Base-by-base conservation (phyloP, 75 land plant genomes). In the Azolla pinnata region DNA sequence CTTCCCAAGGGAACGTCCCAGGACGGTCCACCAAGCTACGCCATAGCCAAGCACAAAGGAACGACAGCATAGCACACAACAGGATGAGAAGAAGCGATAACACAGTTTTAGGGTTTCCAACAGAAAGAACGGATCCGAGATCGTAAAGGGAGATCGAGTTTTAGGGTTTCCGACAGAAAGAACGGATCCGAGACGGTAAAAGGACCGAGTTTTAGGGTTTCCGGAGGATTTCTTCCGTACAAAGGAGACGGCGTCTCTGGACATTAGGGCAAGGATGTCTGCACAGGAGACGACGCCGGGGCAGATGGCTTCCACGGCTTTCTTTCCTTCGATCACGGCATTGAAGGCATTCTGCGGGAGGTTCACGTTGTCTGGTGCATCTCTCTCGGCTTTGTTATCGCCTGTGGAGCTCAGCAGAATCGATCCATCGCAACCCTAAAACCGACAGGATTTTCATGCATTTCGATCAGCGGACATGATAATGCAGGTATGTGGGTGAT, bases 321-420 rank as follows among this genome's bases (percentile, higher is more conserved):
- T 38, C 47, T 80, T 80, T n/a, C 76, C 83, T 14, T 49, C 64
- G 24, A 67, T 71, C 10, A 80, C 73, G 0, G 68, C 67, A 20
- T 72, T 57, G 66, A 72, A 80, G 1, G 75, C 75, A 31, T 61
- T 57, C 26, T 57, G 59, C 8, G 59, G 67, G 9, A 60, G 58
- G 53, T 67, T 57, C 20, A 16, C 17, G 62, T 72, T 80, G 19
- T 49, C 69, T 2, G 35, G 33, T 2, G 65, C 53, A 2, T 71
- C 69, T 20, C 67, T 68, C 76, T 74, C 72, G 16, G 68, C 67
- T 20, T 14, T 19, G 28, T 66, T 66, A 10, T 16, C 26, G 0
- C 59, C 17, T 0, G 75, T 67, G 17, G 75, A 67, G 2, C 33
- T 29, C 9, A 67, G 10, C 4, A 67, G 62, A 14, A 67, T 40